Percentiles rank a stretch among this genome's conserved stretches.
Evolutionary conservation across 208 protist species (phyloP).

Genomic region (Acanthamoeba sp.): DNA sequence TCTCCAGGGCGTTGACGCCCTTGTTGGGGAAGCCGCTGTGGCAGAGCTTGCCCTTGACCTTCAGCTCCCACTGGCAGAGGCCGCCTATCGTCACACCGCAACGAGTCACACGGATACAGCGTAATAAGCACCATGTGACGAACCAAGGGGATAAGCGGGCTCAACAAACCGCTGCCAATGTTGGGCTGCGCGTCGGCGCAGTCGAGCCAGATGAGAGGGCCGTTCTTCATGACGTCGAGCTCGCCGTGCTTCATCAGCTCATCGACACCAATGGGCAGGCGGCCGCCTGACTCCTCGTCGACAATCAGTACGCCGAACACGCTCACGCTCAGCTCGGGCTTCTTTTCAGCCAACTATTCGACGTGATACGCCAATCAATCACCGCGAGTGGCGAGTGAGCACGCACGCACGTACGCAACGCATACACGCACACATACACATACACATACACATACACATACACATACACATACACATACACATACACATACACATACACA

Average conservation of each 20-base stretch:
- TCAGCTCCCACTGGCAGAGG: constrained; percentile 84
- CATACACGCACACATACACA: too few species aligned
- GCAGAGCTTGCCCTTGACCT: constrained; percentile 86
- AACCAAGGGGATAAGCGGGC: constrained; percentile 32
- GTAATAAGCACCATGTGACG: background rate
- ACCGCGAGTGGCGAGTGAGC: background rate
- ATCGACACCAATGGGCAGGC: constrained; percentile 78
- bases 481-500: background rate
- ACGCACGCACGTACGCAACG: too few species aligned
- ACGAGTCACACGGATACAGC: background rate
- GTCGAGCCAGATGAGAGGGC: constrained; percentile 86
- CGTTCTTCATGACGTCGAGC: constrained; percentile 77
- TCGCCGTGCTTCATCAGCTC: constrained; percentile 80
- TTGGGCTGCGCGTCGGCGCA: constrained; percentile 86
- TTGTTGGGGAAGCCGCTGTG: constrained; percentile 87
- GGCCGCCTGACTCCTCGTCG: constrained; percentile 85
- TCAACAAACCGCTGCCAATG: constrained; percentile 52
- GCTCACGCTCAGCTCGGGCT: constrained; percentile 81
- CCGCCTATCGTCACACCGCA: constrained; percentile 77
- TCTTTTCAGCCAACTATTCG: constrained; percentile 83
- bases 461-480: too few species aligned
- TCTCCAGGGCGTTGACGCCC: constrained; percentile 83
- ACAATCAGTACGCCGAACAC: constrained; percentile 89
- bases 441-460: too few species aligned
- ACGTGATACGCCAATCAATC: background rate